Base-by-base conservation (phyloP, 345 rosid species). In the Garcia nutans region DNA sequence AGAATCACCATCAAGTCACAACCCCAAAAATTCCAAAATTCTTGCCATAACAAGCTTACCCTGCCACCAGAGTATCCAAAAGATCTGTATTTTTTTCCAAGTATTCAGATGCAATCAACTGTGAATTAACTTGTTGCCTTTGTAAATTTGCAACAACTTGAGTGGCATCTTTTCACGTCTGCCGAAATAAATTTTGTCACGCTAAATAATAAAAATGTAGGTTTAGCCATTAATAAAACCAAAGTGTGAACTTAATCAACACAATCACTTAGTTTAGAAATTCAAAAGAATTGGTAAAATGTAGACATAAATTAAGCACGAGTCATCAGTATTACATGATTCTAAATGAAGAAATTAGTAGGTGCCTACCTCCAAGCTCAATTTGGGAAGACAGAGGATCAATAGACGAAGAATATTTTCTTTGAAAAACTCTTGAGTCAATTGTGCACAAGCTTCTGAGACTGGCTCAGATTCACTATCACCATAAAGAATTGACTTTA, bases 101-200 rank as follows among this genome's bases (percentile, higher is more conserved):
- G 86, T 92, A 93, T 55, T 93, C 97, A 78, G 97, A 96, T 2
- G 98, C 97, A 83, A 96, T 96, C 91, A 96, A 77, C 70, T 91
- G 85, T 11, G 93, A 93, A 1, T 93, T 84, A 76, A 96, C 98
- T 86, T 92, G 99, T 59, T 93, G 99, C 81, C 99, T 83, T 81
- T 93, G 99, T 71, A 96, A 84, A 87, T 96, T 96, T 47, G 99
- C 99, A 70, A 93, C 97, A 78, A 96, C 94, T 86, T 93, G 98
- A 28, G 99, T 96, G 75, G 95, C 97, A 89, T 96, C 99, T 86
- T 92, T 96, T 70, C 97, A 87, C 6, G 99, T 81, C 99, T 96
- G 89, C 82, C 86, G 70, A 78, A 72, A 31, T 16, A 72, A 26
- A 72, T 19, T 56, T 11, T 45, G 17, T 57, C 78, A 74, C 37